These are phyloP conservation scores for Diaporthe capsici DNA, from an alignment of 2,329 filamentous ascomycete genomes.

Conservation along the genomic window DNA sequence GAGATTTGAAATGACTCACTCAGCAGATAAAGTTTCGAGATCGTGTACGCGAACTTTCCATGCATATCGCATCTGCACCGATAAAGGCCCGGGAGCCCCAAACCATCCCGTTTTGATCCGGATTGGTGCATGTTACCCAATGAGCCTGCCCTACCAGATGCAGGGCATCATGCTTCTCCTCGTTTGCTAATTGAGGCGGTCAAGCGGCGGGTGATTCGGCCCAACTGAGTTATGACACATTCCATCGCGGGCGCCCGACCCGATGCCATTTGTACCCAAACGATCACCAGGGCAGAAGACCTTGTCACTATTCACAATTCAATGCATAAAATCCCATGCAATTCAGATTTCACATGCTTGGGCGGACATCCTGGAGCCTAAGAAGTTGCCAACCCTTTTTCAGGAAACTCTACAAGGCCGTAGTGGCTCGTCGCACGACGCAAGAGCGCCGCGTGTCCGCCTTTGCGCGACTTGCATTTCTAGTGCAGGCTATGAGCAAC, in stretches of 20 bases:
- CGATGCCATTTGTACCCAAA: not conserved
- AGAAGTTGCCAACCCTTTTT: not conserved
- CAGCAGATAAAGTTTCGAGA: not conserved
- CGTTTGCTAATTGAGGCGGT: not conserved
- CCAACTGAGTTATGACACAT: slow-evolving; percentile 1
- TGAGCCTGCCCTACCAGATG: too few relatives aligned
- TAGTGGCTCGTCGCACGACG: not conserved
- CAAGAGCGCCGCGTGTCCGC: not conserved
- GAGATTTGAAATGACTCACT: not conserved
- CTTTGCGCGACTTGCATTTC: not conserved
- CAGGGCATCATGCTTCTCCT: not conserved
- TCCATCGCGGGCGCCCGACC: not conserved
- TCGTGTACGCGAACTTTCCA: not conserved
- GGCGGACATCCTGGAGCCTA: not conserved
- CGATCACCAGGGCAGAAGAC: not conserved
- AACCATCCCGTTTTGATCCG: not conserved
- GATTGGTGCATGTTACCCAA: not conserved
- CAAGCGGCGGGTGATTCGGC: not conserved
- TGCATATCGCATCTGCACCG: not conserved
- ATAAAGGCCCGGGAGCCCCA: too few relatives aligned
- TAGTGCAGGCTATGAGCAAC: too few relatives aligned
- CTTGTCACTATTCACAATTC: too few relatives aligned
- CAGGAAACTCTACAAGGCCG: not conserved
- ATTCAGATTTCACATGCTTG: not conserved
- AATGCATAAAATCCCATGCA: fast-evolving